Evolutionary conservation across 495 filamentous ascomycete species (phyloP), one percentile per base, ranked within the genome.

Genomic region (Penicillium arizonense): DNA sequence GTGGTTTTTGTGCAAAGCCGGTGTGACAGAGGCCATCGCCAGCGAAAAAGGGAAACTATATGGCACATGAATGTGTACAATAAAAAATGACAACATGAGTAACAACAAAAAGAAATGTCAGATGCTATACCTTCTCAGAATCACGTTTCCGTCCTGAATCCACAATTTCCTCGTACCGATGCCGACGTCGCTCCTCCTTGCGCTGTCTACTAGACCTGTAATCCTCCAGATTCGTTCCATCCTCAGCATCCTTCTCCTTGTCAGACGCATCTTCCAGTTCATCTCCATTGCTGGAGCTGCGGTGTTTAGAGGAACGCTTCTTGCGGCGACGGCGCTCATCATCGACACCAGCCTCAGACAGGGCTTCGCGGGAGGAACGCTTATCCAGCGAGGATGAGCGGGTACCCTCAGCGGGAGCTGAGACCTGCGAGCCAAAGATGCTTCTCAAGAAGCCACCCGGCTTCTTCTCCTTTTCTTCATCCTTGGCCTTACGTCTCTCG

Each of bases 101-200:
- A 52, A 63, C 38, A 60, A 58, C 28, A 55, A 62, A 62, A 61
- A 58, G 55, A 64, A 62, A 67, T 56, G 47, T 67, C 65, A 71
- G 53, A 64, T 61, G 66, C 66, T 74, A 76, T 77, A 77, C 74
- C 74, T 77, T 77, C 66, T 70, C 69, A 63, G 59, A 67, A 40
- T 61, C 59, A 60, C 61, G 53, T 49, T 56, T 54, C 35, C 58
- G 63, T 50, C 68, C 68, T 24, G 61, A 68, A 16, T 70, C 74
- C 53, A 63, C 53, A 55, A 63, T 68, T 12, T 70, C 71, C 42
- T 69, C 74, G 43, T 75, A 70, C 48, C 56, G 60, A 43, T 75
- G 65, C 50, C 70, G 69, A 45, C 74, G 69, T 40, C 55, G 59
- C 42, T 73, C 71, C 57, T 77, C 69, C 65, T 69, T 69, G 48